These are phyloP conservation scores for Populus hybrid DNA, from an alignment of 441 rosid genomes.

Conservation along the genomic window DNA sequence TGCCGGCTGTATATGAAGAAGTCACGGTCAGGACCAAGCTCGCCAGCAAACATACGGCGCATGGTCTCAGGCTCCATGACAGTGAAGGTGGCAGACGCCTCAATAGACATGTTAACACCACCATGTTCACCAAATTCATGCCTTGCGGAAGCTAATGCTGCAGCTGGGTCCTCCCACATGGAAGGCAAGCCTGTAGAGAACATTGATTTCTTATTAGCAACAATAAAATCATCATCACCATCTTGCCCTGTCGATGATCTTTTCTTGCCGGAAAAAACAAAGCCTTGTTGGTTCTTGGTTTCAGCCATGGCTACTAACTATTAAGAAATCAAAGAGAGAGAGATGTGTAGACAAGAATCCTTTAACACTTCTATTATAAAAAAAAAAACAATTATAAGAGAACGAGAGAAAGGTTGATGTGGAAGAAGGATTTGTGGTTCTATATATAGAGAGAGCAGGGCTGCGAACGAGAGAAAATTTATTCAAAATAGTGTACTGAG, in stretches of 20 bases:
- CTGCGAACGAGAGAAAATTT: not conserved
- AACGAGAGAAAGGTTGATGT: not conserved
- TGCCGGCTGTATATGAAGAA: slow-evolving; percentile 55
- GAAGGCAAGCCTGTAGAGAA: slow-evolving; percentile 20
- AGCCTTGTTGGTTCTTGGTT: slow-evolving; percentile 25
- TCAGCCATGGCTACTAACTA: slow-evolving; percentile 40
- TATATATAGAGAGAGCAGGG: not conserved
- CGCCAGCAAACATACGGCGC: slow-evolving; percentile 87
- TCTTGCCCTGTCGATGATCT: slow-evolving; percentile 43
- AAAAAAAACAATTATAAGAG: no score
- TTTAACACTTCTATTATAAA: not conserved
- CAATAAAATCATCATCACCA: slow-evolving; percentile 31
- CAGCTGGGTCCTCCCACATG: slow-evolving; percentile 59
- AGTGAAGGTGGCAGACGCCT: slow-evolving; percentile 98
- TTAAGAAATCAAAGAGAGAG: not conserved
- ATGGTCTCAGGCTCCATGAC: slow-evolving; percentile 98
- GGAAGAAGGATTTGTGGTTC: not conserved
- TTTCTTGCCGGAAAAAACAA: slow-evolving; percentile 46
- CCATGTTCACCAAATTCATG: slow-evolving; percentile 97
- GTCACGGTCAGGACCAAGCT: slow-evolving; percentile 87
- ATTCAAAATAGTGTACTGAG: not conserved
- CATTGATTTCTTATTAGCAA: slow-evolving; percentile 47
- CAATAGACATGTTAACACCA: slow-evolving; percentile 97
- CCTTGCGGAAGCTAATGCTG: slow-evolving; percentile 68
- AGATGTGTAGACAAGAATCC: not conserved